Base-by-base conservation (phyloP, 2,329 filamentous ascomycete species). In the Neofusicoccum ribis region DNA sequence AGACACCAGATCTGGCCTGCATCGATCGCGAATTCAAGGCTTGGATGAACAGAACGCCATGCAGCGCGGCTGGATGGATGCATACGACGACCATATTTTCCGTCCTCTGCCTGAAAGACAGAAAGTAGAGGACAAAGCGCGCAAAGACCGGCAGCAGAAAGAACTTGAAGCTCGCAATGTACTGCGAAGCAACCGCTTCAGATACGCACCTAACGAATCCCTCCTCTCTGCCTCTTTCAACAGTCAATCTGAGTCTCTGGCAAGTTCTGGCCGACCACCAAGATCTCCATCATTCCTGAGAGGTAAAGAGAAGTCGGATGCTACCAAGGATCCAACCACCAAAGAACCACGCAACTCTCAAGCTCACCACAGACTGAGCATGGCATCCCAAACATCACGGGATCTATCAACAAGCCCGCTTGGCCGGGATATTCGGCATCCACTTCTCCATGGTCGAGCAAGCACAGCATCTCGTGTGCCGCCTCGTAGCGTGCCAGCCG, bases 81-180 rank as follows among this genome's bases (percentile, higher is more conserved):
- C 70, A 8, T 78, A 79, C 64, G 77, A 79, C 44, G 71, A 73
- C 14, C 67, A 70, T 8, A 70, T 77, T 2, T 79, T 79, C 37
- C 68, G 69, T 12, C 65, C 71, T n/a, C 37, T 72, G 3, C 59
- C 68, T 15, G 68, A 74, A 23, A 68, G 65, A 23, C 39, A 37
- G n/a, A 47, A 58, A 36, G 50, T 49, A 2, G 64, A 66, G 17
- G 58, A 63, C 14, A 46, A 63, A 27, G 58, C 64, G 15, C 44
- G 43, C 15, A 62, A 63, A 58, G 49, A 49, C 14, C 41, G 59
- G 39, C 47, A 63, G 34, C 49, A 56, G 37, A 62, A 66, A 15
- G 64, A 65, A 39, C 17, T 65, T 9, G 56, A 65, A 6, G 63
- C 54, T 5, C 58, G 63, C 14, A 31, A 61, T n/a, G 63, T 49